Evolutionary conservation across 768 basidiomycete genomes (phyloP), one percentile per base, ranked within the genome.

Genomic region (Termitomyces sp.): DNA sequence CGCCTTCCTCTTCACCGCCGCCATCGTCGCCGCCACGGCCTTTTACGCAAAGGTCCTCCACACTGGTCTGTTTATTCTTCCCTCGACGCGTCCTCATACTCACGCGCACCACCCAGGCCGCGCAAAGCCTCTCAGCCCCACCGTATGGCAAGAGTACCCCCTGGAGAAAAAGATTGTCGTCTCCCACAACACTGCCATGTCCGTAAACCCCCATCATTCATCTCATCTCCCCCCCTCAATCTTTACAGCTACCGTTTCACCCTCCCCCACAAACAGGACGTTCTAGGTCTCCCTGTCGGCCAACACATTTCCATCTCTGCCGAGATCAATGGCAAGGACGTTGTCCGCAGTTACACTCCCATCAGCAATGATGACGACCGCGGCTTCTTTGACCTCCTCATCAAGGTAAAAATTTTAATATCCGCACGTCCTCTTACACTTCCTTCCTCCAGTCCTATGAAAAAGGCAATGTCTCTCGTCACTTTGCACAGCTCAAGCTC

Each of bases 131-230:
- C 80, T 96, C 59, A 81, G 92, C 74, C 84, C 94, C 15, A 79
- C 79, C 64, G 78, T 79, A 60, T 99, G 94, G 91, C 82, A 89
- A 67, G 80, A 88, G 65, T 98, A 92, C 78, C 82, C 90, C 32
- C 84, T 99, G 60, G 75, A 78, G 57, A 83, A 92, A 67, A 97
- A 96, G 76, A 87, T 85, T 51, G 78, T 85, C 67, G 81, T 98
- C 58, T 98, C 96, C 8, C 92, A 91, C 65, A 99, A 99, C 77
- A 99, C 97, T 43, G 96, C 97, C 69, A 82, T 94, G 94, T 98
- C 65, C 61, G 88, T 73, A 45, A 48, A 40, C 51, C 48, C 29
- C 32, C 10, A 14, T 59, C 55, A 50, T 20, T 60, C 55, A 53
- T 36, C 59, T 48, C 52, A 15, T 12, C 29, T 56, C 17, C 53